A percentile compares a stretch with the other conserved stretches of the same genome.
Evolutionary conservation across 2,329 filamentous ascomycete genomes (phyloP).

Genomic region (Corinectria fuckeliana): DNA sequence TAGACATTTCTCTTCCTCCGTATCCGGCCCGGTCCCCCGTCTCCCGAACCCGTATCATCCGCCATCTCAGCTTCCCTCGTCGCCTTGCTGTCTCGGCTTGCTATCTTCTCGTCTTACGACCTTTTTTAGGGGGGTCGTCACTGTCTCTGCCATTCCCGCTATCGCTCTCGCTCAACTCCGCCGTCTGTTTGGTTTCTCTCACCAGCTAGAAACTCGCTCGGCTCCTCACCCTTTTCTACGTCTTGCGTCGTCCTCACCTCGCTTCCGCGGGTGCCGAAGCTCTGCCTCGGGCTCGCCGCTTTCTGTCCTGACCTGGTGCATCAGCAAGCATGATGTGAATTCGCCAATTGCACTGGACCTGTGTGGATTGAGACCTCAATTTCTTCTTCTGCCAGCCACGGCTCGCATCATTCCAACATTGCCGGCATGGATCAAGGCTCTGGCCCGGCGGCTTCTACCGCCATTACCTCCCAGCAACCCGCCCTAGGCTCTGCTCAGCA

Average conservation of each 20-base stretch:
- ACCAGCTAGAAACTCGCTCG: background rate
- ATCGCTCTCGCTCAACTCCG: background rate
- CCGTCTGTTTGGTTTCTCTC: slow-evolving; percentile 1
- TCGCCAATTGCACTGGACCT: slow-evolving; percentile 10
- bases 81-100: slow-evolving; percentile 7
- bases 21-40: slow-evolving; percentile 7
- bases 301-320: slow-evolving; percentile 2
- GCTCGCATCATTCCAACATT: background rate
- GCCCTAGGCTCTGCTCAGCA: slow-evolving; percentile 43
- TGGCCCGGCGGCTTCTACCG: slow-evolving; percentile 11
- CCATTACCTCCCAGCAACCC: slow-evolving; percentile 27
- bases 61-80: slow-evolving; percentile 7
- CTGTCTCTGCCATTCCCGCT: background rate
- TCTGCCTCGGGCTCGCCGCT: slow-evolving; percentile 16
- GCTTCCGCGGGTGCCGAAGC: slow-evolving; percentile 8
- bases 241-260: slow-evolving; percentile 5
- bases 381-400: background rate
- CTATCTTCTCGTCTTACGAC: slow-evolving; percentile 3
- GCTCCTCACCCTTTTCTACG: background rate
- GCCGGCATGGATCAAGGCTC: slow-evolving; percentile 31
- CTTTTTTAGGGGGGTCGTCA: too few species aligned
- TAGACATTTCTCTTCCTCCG: slow-evolving; percentile 3
- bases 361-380: slow-evolving; percentile 20
- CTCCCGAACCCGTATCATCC: slow-evolving; percentile 13
- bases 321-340: slow-evolving; percentile 33